These are phyloP conservation scores for Metarhizium rileyi DNA, from an alignment of 2,329 filamentous ascomycete genomes.

Conservation along the genomic window DNA sequence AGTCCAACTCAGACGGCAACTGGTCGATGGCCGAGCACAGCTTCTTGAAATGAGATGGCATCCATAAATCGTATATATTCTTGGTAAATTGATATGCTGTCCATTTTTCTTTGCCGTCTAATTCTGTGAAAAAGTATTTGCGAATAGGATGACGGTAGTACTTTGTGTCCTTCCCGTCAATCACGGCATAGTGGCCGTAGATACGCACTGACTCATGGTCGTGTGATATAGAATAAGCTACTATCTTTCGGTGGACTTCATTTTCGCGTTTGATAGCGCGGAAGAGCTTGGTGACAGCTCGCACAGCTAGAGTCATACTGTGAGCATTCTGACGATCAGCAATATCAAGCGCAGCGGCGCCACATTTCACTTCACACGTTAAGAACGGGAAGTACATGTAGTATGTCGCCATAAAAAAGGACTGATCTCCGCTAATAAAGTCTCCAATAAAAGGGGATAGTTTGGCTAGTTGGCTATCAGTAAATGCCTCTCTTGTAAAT, in stretches of 20 bases:
- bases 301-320: conserved; percentile 30
- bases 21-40: conserved; percentile 8
- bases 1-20: conserved; percentile 1
- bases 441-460: conserved; percentile 28
- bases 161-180: conserved; percentile 21
- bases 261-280: conserved; percentile 22
- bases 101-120: conserved; percentile 1
- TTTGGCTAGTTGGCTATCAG: conserved; percentile 29
- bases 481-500: conserved; percentile 32
- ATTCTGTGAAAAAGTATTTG: conserved; percentile 20
- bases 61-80: conserved; percentile 2
- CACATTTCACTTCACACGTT: conserved; percentile 37
- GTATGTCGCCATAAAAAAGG: conserved; percentile 33
- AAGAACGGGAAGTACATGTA: conserved; percentile 41
- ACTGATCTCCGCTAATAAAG: conserved; percentile 21
- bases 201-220: conserved; percentile 22
- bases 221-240: conserved; percentile 33
- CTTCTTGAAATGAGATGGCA: conserved; percentile 4
- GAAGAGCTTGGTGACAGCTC: conserved; percentile 30
- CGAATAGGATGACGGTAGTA: conserved; percentile 30
- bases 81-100: background rate
- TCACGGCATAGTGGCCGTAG: conserved; percentile 30
- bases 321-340: conserved; percentile 31
- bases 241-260: conserved; percentile 30
- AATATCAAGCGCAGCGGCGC: conserved; percentile 24